A percentile compares a stretch with the other conserved stretches of the same genome.
Evolutionary conservation across 768 basidiomycete species (phyloP).

Genomic region (Dentipellis fragilis): DNA sequence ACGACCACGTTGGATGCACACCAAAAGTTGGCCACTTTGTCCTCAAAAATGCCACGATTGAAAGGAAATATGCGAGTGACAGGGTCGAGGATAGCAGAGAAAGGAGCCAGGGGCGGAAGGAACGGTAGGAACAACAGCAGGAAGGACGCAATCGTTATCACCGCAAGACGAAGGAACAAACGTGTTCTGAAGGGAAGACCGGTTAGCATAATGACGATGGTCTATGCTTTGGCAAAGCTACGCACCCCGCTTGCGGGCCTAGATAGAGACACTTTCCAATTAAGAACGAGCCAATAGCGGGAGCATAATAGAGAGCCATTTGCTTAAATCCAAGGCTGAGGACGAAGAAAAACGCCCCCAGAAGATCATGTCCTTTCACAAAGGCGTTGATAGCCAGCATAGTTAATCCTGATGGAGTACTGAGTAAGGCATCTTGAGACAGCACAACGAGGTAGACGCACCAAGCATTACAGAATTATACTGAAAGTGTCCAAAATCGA

Average conservation of each 20-base stretch:
- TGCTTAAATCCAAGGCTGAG: slow-evolving; percentile 90
- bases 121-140: slow-evolving; percentile 69
- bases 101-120: slow-evolving; percentile 52
- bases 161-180: slow-evolving; percentile 58
- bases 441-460: slow-evolving; percentile 19
- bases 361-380: slow-evolving; percentile 53
- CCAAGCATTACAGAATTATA: slow-evolving; percentile 94
- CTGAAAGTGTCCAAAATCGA: slow-evolving; percentile 94
- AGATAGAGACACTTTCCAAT: slow-evolving; percentile 83
- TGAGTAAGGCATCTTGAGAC: neutral
- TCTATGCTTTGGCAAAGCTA: neutral
- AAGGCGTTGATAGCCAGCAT: slow-evolving; percentile 64
- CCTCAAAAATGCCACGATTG: slow-evolving; percentile 82
- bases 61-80: slow-evolving; percentile 87
- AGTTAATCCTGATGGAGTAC: slow-evolving; percentile 43
- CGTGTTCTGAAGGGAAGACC: slow-evolving; percentile 17
- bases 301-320: slow-evolving; percentile 92
- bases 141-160: slow-evolving; percentile 55
- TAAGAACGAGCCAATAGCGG: slow-evolving; percentile 85
- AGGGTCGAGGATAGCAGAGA: slow-evolving; percentile 43
- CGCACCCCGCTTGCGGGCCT: slow-evolving; percentile 63
- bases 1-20: slow-evolving; percentile 83
- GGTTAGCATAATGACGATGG: neutral
- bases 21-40: slow-evolving; percentile 98
- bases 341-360: slow-evolving; percentile 74